phyloP scores from a whole-genome alignment of 495 filamentous ascomycete genomes.

The Penicillium longicatenatum region DNA sequence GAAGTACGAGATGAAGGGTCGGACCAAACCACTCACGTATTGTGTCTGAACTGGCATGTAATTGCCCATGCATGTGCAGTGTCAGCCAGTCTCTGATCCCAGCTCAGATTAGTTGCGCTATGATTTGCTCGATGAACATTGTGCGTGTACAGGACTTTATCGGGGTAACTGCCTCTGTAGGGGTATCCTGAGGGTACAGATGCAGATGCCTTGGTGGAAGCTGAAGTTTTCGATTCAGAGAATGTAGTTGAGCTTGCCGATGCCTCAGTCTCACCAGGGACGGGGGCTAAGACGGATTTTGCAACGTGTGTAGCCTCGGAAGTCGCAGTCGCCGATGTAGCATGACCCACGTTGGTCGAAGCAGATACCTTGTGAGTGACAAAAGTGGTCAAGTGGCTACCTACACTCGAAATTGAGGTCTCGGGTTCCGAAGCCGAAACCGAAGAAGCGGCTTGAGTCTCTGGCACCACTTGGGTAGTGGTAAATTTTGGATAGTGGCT shows the following conservation, averaged over 20 bases:
- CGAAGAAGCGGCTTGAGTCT: background rate
- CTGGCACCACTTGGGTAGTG: too few relatives aligned
- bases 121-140: conserved; percentile 1
- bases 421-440: background rate
- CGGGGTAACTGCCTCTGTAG: background rate
- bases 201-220: background rate
- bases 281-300: background rate
- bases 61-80: background rate
- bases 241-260: background rate
- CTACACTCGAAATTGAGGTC: background rate
- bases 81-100: background rate
- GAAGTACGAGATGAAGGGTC: background rate
- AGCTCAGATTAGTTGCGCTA: background rate
- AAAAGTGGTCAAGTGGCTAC: background rate
- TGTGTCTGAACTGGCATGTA: background rate
- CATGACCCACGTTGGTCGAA: background rate
- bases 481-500: too few relatives aligned
- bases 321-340: background rate
- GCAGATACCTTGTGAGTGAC: background rate
- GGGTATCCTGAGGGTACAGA: background rate
- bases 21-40: background rate
- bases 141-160: conserved; percentile 1
- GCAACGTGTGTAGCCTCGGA: background rate
- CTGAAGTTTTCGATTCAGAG: background rate
- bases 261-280: background rate